These are phyloP conservation scores for Cryptococcus sp. DNA, from an alignment of 1,284 basidiomycete genomes.

Conservation along the genomic window DNA sequence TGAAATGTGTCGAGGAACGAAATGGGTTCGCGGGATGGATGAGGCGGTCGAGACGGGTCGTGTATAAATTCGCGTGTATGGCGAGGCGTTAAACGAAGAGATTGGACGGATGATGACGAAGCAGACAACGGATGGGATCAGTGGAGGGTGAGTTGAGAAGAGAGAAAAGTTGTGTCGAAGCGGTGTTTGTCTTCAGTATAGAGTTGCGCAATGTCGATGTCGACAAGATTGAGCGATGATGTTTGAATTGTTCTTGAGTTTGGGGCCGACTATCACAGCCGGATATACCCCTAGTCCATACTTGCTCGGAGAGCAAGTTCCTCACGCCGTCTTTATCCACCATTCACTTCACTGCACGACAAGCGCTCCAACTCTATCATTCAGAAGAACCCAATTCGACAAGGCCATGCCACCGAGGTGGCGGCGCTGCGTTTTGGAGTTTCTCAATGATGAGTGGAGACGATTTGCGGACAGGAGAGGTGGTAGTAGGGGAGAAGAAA, in stretches of 20 bases:
- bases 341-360: conserved; percentile 1
- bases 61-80: conserved; percentile 4
- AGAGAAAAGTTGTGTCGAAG: conserved; percentile 11
- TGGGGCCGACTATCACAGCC: conserved; percentile 48
- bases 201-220: neutral
- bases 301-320: conserved; percentile 48
- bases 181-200: neutral
- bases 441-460: conserved; percentile 4
- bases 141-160: conserved; percentile 5
- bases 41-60: conserved; percentile 49
- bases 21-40: conserved; percentile 53
- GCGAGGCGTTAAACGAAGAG: neutral
- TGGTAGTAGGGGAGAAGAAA: conserved; percentile 3
- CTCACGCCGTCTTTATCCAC: conserved; percentile 2
- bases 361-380: neutral
- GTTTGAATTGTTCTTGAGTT: conserved; percentile 5
- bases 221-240: conserved; percentile 7
- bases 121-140: conserved; percentile 2
- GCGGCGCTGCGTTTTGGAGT: conserved; percentile 53
- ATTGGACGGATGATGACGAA: neutral
- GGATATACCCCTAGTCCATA: conserved; percentile 48
- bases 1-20: conserved; percentile 5
- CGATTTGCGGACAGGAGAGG: neutral
- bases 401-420: conserved; percentile 34
- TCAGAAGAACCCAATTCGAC: conserved; percentile 1